Base-by-base conservation (phyloP, 164 flowering plant genomes). In the Vitis cinerea region DNA sequence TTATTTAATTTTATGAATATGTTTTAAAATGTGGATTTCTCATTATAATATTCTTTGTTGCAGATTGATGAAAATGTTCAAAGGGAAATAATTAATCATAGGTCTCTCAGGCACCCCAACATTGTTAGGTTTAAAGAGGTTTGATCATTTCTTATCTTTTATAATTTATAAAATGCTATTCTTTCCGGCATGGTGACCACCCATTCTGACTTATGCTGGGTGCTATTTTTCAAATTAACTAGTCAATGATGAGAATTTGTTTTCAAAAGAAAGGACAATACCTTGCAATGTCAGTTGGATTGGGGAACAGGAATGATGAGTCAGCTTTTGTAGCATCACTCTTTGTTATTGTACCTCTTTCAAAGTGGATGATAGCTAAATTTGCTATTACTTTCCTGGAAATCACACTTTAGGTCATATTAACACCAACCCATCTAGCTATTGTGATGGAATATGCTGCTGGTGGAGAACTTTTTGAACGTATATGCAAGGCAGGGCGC, bases 381-480 rank as follows among this genome's bases (percentile, higher is more conserved):
- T 29, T 60, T 3, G 50, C 27, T 19, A 16, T 17, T 62, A 6
- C 31, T 15, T 14, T 66, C 17, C 4, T 54, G 48, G 59, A 30
- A 52, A 44, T 49, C 48, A 15, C 47, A 47, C 13, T 72, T 12
- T 50, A 90, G 96, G 89, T 90, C 57, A 84, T 87, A 60, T 75
- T 90, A 50, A 90, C 97, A 2, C 92, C 93, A 19, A 87, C 90
- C 6, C 93, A 86, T 83, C 76, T 90, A 61, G 93, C 93, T 19
- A 90, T 90, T 76, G 92, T 88, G 53, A 90, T 90, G 97, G 97
- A 90, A 75, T 90, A 89, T 80, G 97, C 97, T 16, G 83, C 97
- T 64, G 97, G 93, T 2, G 92, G 97, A 58, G 97, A 90, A 77
- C 83, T 90, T 31, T 90, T 87, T 68, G 92, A 86, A 72, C 71